Conservation (phyloP, 2,329 filamentous ascomycete species). For the Ascochyta lentis region DNA sequence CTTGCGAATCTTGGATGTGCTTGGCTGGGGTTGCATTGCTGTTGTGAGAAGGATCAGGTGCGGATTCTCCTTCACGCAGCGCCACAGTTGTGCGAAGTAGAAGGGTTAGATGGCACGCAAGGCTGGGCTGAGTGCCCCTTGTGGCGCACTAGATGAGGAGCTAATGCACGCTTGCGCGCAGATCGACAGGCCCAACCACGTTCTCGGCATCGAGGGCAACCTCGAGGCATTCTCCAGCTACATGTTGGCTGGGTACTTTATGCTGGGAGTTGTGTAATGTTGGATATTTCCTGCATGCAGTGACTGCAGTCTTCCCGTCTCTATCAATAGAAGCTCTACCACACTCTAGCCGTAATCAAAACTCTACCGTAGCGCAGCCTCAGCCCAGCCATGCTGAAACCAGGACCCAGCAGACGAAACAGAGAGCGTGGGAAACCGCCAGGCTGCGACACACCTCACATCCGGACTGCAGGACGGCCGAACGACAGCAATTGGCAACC, state of each 20-base stretch:
- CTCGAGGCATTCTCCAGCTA: conserved; percentile 3
- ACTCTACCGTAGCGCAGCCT: too few species aligned
- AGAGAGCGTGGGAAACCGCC: conserved; percentile 18
- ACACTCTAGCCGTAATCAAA: too few species aligned
- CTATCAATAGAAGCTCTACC: too few species aligned
- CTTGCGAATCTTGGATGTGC: not conserved
- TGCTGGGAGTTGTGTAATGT: not conserved
- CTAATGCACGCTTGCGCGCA: not conserved
- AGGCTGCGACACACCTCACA: conserved; percentile 26
- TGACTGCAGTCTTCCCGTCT: too few species aligned
- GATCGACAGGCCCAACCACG: conserved; percentile 15
- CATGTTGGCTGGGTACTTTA: not conserved
- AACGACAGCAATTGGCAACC: conserved; percentile 5
- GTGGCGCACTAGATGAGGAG: conserved; percentile 13
- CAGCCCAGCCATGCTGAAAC: conserved; percentile 9
- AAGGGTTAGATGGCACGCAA: not conserved
- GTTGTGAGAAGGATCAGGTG: conserved; percentile 1
- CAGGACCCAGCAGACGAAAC: conserved; percentile 25
- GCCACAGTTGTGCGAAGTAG: not conserved
- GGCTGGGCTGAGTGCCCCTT: conserved; percentile 9
- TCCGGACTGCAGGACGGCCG: conserved; percentile 23
- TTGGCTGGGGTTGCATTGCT: conserved; percentile 2
- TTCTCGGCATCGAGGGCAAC: conserved; percentile 1
- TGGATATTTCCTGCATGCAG: too few species aligned
- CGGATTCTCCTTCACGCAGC: not conserved